These are phyloP conservation scores for Penicillium canescens DNA, from an alignment of 495 filamentous ascomycete genomes.

Conservation along the genomic window DNA sequence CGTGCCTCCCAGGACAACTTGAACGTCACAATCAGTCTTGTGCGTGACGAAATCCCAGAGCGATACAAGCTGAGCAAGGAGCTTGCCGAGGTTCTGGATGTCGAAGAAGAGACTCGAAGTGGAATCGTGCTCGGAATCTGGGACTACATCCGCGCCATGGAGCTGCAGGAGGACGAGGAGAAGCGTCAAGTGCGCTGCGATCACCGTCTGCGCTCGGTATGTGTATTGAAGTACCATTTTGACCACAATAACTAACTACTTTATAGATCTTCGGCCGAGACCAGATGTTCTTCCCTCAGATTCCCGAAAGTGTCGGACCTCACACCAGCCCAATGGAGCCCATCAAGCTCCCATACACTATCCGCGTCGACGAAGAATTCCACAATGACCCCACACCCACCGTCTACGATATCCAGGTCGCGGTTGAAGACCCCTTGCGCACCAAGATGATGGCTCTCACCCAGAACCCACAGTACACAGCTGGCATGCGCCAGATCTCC, in stretches of 20 bases:
- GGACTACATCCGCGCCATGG: conserved; percentile 89
- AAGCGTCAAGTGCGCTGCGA: conserved; percentile 90
- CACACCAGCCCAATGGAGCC: conserved; percentile 82
- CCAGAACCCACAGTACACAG: conserved; percentile 46
- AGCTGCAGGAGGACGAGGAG: conserved; percentile 89
- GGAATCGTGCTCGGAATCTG: conserved; percentile 87
- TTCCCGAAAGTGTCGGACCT: conserved; percentile 69
- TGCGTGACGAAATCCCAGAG: conserved; percentile 82
- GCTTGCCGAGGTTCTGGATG: conserved; percentile 83
- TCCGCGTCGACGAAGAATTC: conserved; percentile 87
- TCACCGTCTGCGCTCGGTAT: conserved; percentile 71
- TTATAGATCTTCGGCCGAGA: conserved; percentile 75
- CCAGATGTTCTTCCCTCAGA: conserved; percentile 81
- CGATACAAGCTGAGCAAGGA: conserved; percentile 74
- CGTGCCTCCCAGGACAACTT: conserved; percentile 87
- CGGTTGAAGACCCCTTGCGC: conserved; percentile 79
- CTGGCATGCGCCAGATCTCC: conserved; percentile 68
- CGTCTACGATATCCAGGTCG: conserved; percentile 85
- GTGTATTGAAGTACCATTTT: conserved; percentile 15
- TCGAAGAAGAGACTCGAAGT: conserved; percentile 79
- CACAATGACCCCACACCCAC: conserved; percentile 64
- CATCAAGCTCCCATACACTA: conserved; percentile 84
- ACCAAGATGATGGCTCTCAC: conserved; percentile 63
- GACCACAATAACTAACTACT: conserved; percentile 9
- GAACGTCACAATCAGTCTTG: conserved; percentile 86